These are phyloP conservation scores for Saccharata proteae DNA, from an alignment of 2,329 filamentous ascomycete genomes.

Conservation along the genomic window DNA sequence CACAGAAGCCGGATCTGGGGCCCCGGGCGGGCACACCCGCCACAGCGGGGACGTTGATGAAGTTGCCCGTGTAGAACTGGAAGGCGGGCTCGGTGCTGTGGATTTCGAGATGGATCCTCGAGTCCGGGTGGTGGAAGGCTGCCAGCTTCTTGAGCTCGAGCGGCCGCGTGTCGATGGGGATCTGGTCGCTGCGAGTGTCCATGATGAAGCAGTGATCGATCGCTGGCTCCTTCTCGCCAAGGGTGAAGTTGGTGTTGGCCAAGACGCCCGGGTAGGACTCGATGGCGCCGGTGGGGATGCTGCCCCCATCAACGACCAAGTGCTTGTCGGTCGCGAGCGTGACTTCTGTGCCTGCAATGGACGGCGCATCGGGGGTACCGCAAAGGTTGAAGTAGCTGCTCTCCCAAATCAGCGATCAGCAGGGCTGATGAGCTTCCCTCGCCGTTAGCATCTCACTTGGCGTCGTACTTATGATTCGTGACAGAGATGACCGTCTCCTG, in stretches of 20 bases:
- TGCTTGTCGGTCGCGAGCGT: conserved; percentile 49
- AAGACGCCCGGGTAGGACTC: conserved; percentile 52
- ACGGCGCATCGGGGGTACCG: conserved; percentile 35
- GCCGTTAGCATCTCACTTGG: no score
- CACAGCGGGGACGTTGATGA: conserved; percentile 61
- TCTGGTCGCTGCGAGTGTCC: conserved; percentile 38
- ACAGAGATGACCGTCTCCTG: conserved; percentile 89
- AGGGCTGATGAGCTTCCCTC: conserved; percentile 6
- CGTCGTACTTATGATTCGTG: conserved; percentile 78
- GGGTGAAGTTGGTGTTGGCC: conserved; percentile 55
- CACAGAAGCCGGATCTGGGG: conserved; percentile 68
- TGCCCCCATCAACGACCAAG: conserved; percentile 59
- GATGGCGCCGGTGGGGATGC: conserved; percentile 63
- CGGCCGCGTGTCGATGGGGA: conserved; percentile 40
- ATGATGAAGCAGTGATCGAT: conserved; percentile 89
- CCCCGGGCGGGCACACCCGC: conserved; percentile 50
- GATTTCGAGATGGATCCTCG: conserved; percentile 72
- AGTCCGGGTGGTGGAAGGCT: conserved; percentile 59
- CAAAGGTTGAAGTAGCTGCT: conserved; percentile 59
- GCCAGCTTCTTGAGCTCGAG: conserved; percentile 55
- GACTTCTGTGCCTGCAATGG: conserved; percentile 50
- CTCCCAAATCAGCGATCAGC: background rate
- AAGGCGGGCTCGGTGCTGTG: conserved; percentile 89
- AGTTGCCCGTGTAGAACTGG: conserved; percentile 90
- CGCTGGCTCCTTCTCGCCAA: conserved; percentile 58